A percentile compares a stretch with the other conserved stretches of the same genome.
These are phyloP conservation scores for Ceratocystis smalleyi DNA, from an alignment of 2,329 filamentous ascomycete species.

Conservation along the genomic window DNA sequence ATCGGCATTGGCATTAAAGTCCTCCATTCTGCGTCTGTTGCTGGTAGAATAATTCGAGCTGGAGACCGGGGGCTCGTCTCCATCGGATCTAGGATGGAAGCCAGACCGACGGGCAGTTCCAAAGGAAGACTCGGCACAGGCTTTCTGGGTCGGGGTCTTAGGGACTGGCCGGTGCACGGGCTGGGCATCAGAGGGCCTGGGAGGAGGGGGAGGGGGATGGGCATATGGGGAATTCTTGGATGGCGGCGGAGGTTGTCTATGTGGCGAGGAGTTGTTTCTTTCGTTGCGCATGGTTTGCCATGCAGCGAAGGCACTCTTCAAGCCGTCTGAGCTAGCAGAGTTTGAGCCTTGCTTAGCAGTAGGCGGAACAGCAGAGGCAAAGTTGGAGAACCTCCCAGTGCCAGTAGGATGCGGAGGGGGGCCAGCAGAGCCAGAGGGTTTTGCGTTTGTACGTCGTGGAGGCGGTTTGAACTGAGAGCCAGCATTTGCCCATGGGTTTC, in stretches of 20 bases:
- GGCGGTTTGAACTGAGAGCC: constrained; percentile 36
- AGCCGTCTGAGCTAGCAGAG: constrained; percentile 24
- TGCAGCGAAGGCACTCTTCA: constrained; percentile 29
- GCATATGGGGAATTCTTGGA: constrained; percentile 20
- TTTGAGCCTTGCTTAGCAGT: constrained; percentile 28
- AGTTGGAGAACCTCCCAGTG: constrained; percentile 23
- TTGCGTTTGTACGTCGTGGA: constrained; percentile 27
- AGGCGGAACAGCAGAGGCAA: constrained; percentile 28
- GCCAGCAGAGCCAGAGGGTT: not conserved
- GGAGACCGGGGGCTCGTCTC: constrained; percentile 38
- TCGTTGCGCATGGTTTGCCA: constrained; percentile 29
- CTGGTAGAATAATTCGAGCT: constrained; percentile 36
- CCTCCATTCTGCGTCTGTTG: constrained; percentile 12
- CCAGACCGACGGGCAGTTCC: constrained; percentile 30
- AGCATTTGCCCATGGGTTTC: constrained; percentile 41
- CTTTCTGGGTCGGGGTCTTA: constrained; percentile 36
- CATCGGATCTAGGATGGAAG: constrained; percentile 36
- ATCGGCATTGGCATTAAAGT: constrained; percentile 2
- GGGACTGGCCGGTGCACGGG: constrained; percentile 28
- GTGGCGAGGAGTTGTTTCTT: constrained; percentile 13
- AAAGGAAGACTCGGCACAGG: constrained; percentile 41
- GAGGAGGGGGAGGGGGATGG: constrained; percentile 21
- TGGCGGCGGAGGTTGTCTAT: constrained; percentile 11
- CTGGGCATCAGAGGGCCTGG: constrained; percentile 22
- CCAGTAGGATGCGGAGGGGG: constrained; percentile 7